A percentile compares a stretch with the other conserved stretches of the same genome.
Conservation (phyloP, 352 stramenopile genomes). For the Aphanomyces astaci region DNA sequence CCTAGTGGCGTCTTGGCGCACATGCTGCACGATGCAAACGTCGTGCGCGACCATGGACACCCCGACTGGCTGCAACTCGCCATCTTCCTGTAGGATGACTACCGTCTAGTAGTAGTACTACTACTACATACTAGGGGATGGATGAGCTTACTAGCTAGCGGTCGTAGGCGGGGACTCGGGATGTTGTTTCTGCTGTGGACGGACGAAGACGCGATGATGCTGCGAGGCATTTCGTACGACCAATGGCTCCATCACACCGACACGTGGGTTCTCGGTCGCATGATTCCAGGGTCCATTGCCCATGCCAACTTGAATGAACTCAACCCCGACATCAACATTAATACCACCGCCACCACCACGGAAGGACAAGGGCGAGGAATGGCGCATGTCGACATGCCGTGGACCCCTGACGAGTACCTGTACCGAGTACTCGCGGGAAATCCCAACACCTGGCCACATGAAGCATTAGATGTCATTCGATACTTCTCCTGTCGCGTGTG, state of each 20-base stretch:
- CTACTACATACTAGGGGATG: too few relatives aligned
- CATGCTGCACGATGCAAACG: conserved; percentile 55
- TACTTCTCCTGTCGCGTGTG: conserved; percentile 72
- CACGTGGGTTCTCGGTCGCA: conserved; percentile 53
- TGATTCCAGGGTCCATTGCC: conserved; percentile 52
- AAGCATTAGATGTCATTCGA: conserved; percentile 54
- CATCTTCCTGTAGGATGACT: conserved; percentile 60
- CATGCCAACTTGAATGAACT: conserved; percentile 55
- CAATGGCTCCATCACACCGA: conserved; percentile 61
- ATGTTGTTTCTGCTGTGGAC: conserved; percentile 73
- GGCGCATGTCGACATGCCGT: conserved; percentile 44
- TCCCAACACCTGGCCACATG: conserved; percentile 44
- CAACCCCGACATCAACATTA: conserved; percentile 52
- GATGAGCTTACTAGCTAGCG: too few relatives aligned
- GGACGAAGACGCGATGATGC: conserved; percentile 49
- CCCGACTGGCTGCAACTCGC: conserved; percentile 75
- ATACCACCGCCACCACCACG: conserved; percentile 17
- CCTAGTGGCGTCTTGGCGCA: conserved; percentile 59
- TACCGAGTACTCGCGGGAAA: conserved; percentile 58
- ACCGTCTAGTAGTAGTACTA: too few relatives aligned
- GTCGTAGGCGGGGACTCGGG: conserved; percentile 51
- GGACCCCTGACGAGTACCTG: conserved; percentile 76
- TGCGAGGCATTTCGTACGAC: conserved; percentile 59
- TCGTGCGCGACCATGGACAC: conserved; percentile 54
- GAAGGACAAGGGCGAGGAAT: conserved; percentile 28